These are phyloP conservation scores for Ceratocystiopsis sp. DNA, from an alignment of 2,329 filamentous ascomycete species.

Conservation along the genomic window DNA sequence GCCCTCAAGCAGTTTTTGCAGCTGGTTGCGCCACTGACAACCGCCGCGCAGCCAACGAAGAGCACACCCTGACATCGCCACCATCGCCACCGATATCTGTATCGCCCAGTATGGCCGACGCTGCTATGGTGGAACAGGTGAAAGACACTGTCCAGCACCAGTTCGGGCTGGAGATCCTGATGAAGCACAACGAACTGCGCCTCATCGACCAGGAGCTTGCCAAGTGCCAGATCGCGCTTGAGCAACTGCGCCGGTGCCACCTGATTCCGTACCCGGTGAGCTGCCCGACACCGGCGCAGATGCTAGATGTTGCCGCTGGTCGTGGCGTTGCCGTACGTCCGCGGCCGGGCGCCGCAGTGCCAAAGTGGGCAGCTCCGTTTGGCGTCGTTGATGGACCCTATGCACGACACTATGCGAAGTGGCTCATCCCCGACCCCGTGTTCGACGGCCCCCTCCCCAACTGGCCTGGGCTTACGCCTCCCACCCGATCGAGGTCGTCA, in stretches of 20 bases:
- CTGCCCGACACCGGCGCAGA: slow-evolving; percentile 46
- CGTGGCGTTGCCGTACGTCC: slow-evolving; percentile 52
- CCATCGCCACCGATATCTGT: slow-evolving; percentile 5
- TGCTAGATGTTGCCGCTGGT: slow-evolving; percentile 56
- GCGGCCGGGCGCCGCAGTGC: slow-evolving; percentile 44
- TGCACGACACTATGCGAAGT: slow-evolving; percentile 84
- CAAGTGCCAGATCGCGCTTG: slow-evolving; percentile 84
- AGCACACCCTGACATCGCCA: slow-evolving; percentile 3
- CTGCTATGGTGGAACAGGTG: slow-evolving; percentile 30
- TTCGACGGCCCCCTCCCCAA: slow-evolving; percentile 56
- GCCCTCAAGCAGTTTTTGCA: slow-evolving; percentile 4
- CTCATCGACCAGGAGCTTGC: slow-evolving; percentile 91
- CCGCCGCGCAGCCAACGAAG: too few relatives aligned
- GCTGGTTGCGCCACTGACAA: background rate
- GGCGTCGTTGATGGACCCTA: slow-evolving; percentile 87
- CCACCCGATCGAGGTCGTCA: slow-evolving; percentile 21
- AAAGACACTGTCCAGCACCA: slow-evolving; percentile 67
- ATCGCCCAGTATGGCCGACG: slow-evolving; percentile 8
- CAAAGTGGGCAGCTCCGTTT: slow-evolving; percentile 71
- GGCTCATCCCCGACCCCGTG: slow-evolving; percentile 74
- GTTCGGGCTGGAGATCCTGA: slow-evolving; percentile 75
- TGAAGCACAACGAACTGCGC: slow-evolving; percentile 88
- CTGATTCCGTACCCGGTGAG: slow-evolving; percentile 76
- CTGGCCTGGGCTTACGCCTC: slow-evolving; percentile 23
- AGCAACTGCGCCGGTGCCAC: slow-evolving; percentile 84